Conservation (phyloP, 2,329 filamentous ascomycete species). For the Berkeleyomyces rouxiae region DNA sequence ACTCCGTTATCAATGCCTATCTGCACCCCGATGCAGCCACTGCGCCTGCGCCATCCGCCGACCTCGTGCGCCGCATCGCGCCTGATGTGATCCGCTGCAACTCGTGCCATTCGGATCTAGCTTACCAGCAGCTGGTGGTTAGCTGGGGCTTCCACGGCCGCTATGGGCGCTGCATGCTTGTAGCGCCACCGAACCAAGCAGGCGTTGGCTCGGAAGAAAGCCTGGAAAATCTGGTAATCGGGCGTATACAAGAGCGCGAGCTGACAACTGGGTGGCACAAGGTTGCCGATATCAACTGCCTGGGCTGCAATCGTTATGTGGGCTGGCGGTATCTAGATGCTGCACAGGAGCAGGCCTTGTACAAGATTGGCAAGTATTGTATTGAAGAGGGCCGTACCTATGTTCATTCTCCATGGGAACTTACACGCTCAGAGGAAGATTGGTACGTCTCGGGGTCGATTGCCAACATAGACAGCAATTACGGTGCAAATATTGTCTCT, state of each 20-base stretch:
- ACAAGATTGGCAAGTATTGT: conserved; percentile 55
- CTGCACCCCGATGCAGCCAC: conserved; percentile 14
- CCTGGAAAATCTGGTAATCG: conserved; percentile 39
- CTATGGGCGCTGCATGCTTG: conserved; percentile 46
- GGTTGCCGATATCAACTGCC: conserved; percentile 46
- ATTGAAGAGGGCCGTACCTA: conserved; percentile 32
- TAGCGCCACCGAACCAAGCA: conserved; percentile 25
- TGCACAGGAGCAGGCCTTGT: conserved; percentile 39
- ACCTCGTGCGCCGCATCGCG: conserved; percentile 15
- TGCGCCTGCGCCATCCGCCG: conserved; percentile 15
- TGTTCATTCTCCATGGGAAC: conserved; percentile 1
- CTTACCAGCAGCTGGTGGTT: conserved; percentile 42
- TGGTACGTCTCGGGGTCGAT: background rate
- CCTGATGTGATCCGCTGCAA: conserved; percentile 32
- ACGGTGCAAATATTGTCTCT: background rate
- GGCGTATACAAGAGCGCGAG: conserved; percentile 36
- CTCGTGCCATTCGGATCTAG: conserved; percentile 43
- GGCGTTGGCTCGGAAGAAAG: conserved; percentile 17
- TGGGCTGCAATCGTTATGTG: conserved; percentile 36
- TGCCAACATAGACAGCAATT: background rate
- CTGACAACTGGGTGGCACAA: conserved; percentile 47
- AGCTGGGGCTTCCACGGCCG: conserved; percentile 51
- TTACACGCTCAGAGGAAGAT: background rate
- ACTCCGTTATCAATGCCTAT: background rate
- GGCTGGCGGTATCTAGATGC: conserved; percentile 57